Evolutionary conservation across 23 red algal genomes (phyloP).

Genomic region (Chondrus crispus): DNA sequence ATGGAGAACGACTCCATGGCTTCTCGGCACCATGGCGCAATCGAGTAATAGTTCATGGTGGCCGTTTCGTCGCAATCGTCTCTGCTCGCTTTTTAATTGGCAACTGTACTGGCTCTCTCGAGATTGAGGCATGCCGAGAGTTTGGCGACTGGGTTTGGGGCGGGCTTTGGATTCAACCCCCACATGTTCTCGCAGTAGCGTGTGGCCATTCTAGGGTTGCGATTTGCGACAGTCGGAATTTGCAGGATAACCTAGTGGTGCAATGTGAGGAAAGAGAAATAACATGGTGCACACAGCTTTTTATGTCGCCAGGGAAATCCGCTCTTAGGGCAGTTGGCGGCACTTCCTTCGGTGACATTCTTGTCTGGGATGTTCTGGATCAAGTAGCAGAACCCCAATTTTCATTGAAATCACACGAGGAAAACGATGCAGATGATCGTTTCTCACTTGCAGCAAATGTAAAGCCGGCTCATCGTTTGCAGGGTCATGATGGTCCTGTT

Average conservation of each 20-base stretch:
- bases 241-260: background rate
- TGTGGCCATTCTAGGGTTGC: background rate
- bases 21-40: background rate
- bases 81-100: background rate
- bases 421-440: background rate
- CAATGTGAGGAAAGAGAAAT: background rate
- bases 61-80: background rate
- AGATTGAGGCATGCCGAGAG: background rate
- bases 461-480: background rate
- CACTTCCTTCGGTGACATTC: background rate
- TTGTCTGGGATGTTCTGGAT: background rate
- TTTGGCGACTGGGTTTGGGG: conserved; percentile 26
- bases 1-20: background rate
- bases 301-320: background rate
- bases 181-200: background rate
- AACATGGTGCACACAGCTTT: background rate
- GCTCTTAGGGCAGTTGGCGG: background rate
- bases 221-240: background rate
- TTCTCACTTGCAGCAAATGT: background rate
- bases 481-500: conserved; percentile 24
- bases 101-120: background rate
- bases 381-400: background rate
- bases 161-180: background rate
- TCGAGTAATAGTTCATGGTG: background rate
- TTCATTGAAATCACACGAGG: background rate